These are phyloP conservation scores for Pichia norvegensis DNA, from an alignment of 1,139 yeast species.

Conservation along the genomic window DNA sequence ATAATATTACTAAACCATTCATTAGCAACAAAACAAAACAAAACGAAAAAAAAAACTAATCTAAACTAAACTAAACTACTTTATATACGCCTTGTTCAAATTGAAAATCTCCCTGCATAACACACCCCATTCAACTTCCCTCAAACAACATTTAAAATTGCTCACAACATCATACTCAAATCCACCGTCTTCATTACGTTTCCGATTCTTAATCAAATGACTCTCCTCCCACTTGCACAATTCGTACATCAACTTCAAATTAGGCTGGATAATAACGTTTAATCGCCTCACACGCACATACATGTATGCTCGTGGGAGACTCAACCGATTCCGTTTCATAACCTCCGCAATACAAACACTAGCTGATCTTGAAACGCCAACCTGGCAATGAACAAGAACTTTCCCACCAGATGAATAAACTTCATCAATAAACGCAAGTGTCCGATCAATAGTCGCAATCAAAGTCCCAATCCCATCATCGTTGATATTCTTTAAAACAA, in stretches of 20 bases:
- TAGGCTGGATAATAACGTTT: conserved; percentile 88
- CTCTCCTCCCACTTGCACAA: conserved; percentile 69
- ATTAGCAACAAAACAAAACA: too few species aligned
- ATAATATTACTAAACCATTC: neutral
- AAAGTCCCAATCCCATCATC: conserved; percentile 47
- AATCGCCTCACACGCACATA: conserved; percentile 77
- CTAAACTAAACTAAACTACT: too few species aligned
- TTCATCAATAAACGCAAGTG: conserved; percentile 37
- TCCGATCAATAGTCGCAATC: conserved; percentile 32
- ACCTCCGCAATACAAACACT: conserved; percentile 86
- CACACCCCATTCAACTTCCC: conserved; percentile 88
- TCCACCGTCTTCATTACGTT: neutral
- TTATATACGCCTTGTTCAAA: conserved; percentile 59
- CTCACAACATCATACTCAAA: conserved; percentile 7
- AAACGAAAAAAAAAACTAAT: too few species aligned
- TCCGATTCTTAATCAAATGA: conserved; percentile 11
- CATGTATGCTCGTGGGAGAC: conserved; percentile 66
- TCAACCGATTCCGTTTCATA: conserved; percentile 62
- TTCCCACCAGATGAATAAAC: conserved; percentile 35
- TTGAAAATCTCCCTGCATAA: conserved; percentile 77
- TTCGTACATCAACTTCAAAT: conserved; percentile 78
- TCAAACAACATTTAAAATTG: neutral
- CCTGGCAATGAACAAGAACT: conserved; percentile 79
- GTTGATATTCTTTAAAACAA: conserved; percentile 37
- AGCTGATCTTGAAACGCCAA: conserved; percentile 88